Percentiles rank a stretch among this genome's conserved stretches.
phyloP scores from a whole-genome alignment of 305 asterid species.

The Withania somnifera region DNA sequence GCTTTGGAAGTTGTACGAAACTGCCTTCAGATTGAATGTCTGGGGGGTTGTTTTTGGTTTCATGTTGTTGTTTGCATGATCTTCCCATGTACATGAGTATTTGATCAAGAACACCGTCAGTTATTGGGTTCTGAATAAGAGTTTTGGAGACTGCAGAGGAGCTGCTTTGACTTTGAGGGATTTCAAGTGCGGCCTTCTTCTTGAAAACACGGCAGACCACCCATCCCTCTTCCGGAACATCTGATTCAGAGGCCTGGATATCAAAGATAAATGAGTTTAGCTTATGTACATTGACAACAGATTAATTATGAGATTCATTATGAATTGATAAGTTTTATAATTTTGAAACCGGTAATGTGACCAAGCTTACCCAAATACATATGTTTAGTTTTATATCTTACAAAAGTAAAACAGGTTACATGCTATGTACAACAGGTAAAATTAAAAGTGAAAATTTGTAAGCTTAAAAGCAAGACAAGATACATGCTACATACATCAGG shows the following conservation, averaged over 20 bases:
- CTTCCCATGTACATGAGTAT: slow-evolving; percentile 71
- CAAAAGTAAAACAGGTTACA: too few species aligned
- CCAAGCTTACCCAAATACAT: too few species aligned
- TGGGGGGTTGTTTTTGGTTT: not conserved
- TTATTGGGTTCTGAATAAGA: slow-evolving; percentile 10
- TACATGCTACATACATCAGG: too few species aligned
- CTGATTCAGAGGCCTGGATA: not conserved
- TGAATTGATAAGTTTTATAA: too few species aligned
- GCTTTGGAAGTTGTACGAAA: slow-evolving; percentile 62
- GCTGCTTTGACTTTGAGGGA: slow-evolving; percentile 14
- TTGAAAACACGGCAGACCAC: slow-evolving; percentile 96
- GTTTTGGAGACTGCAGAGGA: not conserved
- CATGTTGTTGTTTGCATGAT: slow-evolving; percentile 30
- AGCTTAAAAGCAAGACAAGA: too few species aligned
- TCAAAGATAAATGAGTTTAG: not conserved
- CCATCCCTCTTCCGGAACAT: slow-evolving; percentile 66
- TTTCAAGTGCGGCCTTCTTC: slow-evolving; percentile 70
- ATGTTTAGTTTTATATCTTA: too few species aligned
- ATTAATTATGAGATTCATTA: too few species aligned
- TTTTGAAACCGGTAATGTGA: too few species aligned
- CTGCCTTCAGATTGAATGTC: slow-evolving; percentile 4
- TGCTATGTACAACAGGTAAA: too few species aligned
- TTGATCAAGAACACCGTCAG: slow-evolving; percentile 55
- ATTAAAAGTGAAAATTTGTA: too few species aligned
- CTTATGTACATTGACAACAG: not conserved